A percentile compares a stretch with the other conserved stretches of the same genome.
Conservation (phyloP, 371 early-diverging fungal genomes). For the Apophysomyces sp. region DNA sequence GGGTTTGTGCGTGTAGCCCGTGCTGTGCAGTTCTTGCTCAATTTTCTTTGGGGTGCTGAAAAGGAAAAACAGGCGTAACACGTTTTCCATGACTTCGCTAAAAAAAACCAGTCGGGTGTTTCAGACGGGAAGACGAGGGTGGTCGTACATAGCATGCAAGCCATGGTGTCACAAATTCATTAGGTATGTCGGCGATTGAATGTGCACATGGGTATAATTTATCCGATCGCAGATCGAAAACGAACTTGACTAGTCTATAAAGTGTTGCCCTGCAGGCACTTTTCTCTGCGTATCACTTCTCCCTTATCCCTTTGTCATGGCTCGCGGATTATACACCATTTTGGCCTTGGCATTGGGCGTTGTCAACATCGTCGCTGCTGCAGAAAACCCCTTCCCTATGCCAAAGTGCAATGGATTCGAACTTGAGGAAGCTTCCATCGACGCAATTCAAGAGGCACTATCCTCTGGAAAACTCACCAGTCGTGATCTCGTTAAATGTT, state of each 20-base stretch:
- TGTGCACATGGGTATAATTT: slow-evolving; percentile 1
- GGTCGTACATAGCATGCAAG: neutral
- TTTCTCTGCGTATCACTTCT: neutral
- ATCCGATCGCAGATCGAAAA: slow-evolving; percentile 1
- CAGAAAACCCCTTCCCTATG: slow-evolving; percentile 11
- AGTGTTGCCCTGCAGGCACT: neutral
- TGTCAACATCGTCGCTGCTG: neutral
- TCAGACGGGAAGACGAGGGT: neutral
- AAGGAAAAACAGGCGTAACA: neutral
- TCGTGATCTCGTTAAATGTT: slow-evolving; percentile 16
- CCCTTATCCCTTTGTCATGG: neutral
- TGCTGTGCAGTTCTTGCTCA: neutral
- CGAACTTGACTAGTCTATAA: neutral
- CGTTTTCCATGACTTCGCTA: neutral
- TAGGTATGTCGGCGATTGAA: neutral
- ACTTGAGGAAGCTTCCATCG: slow-evolving; percentile 11
- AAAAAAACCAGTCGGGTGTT: neutral
- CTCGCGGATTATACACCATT: neutral
- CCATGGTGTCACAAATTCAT: neutral
- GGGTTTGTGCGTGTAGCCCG: slow-evolving; percentile 1
- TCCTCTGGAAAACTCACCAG: slow-evolving; percentile 7
- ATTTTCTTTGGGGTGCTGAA: neutral
- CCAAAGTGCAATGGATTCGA: slow-evolving; percentile 9
- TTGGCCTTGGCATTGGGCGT: neutral
- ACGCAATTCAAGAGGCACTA: slow-evolving; percentile 3